Evolutionary conservation across 352 stramenopile species (phyloP).

Genomic region (Globisporangium nodosum): DNA sequence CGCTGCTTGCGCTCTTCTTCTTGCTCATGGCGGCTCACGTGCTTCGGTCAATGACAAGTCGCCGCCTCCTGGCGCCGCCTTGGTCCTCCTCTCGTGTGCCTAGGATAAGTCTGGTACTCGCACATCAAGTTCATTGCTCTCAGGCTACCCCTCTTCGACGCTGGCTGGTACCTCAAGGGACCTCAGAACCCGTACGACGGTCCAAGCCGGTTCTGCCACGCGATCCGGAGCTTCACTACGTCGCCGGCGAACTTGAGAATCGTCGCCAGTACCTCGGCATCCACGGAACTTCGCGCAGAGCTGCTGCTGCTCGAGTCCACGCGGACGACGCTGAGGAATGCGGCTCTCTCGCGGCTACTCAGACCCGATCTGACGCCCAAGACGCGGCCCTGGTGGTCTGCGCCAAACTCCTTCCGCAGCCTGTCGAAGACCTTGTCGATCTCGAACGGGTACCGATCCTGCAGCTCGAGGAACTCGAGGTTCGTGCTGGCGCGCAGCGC

Average conservation of each 20-base stretch:
- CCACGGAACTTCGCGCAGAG: too few relatives aligned
- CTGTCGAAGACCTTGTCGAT: not conserved
- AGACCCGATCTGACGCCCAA: too few relatives aligned
- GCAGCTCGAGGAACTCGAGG: not conserved
- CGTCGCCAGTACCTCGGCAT: not conserved
- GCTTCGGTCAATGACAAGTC: too few relatives aligned
- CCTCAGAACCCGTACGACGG: not conserved
- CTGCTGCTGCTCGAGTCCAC: too few relatives aligned
- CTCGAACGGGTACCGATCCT: not conserved
- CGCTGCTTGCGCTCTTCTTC: conserved; percentile 44
- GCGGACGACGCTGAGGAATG: too few relatives aligned
- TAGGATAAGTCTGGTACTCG: too few relatives aligned
- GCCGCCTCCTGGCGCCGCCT: too few relatives aligned
- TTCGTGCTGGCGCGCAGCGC: too few relatives aligned
- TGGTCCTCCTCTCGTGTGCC: too few relatives aligned
- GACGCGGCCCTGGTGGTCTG: not conserved
- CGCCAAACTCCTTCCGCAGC: not conserved
- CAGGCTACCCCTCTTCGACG: not conserved
- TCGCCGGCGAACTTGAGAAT: not conserved
- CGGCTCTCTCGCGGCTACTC: too few relatives aligned
- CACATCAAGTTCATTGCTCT: not conserved
- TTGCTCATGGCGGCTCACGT: conserved; percentile 37
- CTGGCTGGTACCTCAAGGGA: not conserved
- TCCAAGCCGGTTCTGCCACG: not conserved
- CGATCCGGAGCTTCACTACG: not conserved